Conservation (phyloP, 257 asterid genomes). For the Echites panduratus region DNA sequence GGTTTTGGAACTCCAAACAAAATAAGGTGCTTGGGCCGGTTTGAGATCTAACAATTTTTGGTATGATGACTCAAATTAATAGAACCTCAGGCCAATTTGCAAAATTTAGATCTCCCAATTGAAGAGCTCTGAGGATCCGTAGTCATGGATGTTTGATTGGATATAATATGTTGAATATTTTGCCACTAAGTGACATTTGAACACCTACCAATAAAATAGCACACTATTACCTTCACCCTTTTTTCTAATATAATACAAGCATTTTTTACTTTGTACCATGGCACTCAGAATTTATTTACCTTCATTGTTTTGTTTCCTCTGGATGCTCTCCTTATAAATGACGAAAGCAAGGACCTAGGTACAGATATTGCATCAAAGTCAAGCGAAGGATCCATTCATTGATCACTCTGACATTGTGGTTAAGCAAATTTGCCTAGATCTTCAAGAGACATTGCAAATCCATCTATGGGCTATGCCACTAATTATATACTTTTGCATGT, state of each 20-base stretch:
- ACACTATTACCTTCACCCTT: background rate
- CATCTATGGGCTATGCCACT: background rate
- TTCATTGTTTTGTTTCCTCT: background rate
- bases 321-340: background rate
- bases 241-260: background rate
- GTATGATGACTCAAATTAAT: background rate
- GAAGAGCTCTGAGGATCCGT: background rate
- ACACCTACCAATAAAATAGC: background rate
- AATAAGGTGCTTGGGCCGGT: background rate
- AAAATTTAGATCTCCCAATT: background rate
- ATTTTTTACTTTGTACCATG: background rate
- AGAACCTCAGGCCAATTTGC: background rate
- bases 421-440: background rate
- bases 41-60: background rate
- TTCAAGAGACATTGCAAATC: slow-evolving; percentile 2
- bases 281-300: background rate
- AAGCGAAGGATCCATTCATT: background rate
- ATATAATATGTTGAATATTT: background rate
- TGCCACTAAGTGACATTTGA: background rate
- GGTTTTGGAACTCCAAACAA: background rate
- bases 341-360: too few species aligned
- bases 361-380: too few species aligned
- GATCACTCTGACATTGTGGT: background rate
- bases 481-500: background rate
- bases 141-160: background rate